Base-by-base conservation (phyloP, 2,329 filamentous ascomycete genomes). In the Cladophialophora carrionii region DNA sequence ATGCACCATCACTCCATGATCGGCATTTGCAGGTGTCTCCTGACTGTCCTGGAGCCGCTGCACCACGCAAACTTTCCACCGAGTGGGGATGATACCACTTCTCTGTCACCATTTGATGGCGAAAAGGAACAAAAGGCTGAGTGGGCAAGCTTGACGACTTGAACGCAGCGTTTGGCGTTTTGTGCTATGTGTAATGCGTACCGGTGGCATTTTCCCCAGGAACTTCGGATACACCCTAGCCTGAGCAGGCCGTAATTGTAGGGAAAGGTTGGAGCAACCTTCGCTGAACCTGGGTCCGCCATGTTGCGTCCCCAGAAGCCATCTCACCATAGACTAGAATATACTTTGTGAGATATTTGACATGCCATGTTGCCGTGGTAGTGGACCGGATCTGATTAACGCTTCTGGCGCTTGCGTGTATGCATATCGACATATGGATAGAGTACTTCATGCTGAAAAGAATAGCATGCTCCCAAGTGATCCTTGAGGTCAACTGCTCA, bases 111-210 rank as follows among this genome's bases (percentile, higher is more conserved):
- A 56, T 22, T 12, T 56, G 31, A 61, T 48, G 59, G 55, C 29
- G 29, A 26, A 10, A 24, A 56, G 51, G 29, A 34, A 24, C 34
- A 62, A 29, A 34, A 22, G 48, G 60, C 57, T 48, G 53, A 43
- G 65, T 51, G 49, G 48, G 49, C 22, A 29, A 59, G 52, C 62
- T 63, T 69, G 55, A 67, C 57, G 64, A 67, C 51, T 63, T 62
- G 65, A 48, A 69, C 64, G 67, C 67, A 69, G 67, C 67, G 64
- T 65, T 65, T 69, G 64, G 64, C 64, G 57, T 69, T 65, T 62
- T 64, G 57, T 60, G 59, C 60, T 61, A 65, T 67, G 57, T 69
- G 64, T 60, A 65, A 52, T 60, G 46, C 22, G 52, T 54, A 54
- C 17, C 26, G 51, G 60, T 53, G 66, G 61, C 56, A 63, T 60